Evolutionary conservation across 345 rosid species (phyloP).

Genomic region (Lepidium sativum): DNA sequence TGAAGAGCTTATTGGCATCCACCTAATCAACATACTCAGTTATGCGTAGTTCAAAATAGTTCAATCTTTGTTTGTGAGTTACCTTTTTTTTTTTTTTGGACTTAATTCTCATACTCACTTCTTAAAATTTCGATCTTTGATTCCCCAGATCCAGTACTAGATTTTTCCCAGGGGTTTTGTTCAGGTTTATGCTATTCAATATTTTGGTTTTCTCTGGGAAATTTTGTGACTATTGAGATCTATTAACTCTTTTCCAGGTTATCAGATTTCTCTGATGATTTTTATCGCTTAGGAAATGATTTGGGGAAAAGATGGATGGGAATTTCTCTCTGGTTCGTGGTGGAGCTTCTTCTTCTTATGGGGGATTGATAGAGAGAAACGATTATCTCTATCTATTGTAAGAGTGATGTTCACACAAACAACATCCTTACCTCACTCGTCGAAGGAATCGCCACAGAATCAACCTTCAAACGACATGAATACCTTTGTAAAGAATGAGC

Average conservation of each 20-base stretch:
- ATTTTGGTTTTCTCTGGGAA: not conserved
- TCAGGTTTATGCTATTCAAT: not conserved
- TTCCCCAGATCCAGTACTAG: not conserved
- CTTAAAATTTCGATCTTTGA: not conserved
- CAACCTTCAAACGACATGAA: no score
- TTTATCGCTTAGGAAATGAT: not conserved
- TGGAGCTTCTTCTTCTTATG: conserved; percentile 51
- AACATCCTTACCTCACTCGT: no score
- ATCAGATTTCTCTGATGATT: not conserved
- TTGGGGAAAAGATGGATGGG: conserved; percentile 46
- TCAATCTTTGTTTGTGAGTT: conserved; percentile 11
- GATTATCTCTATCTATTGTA: no score
- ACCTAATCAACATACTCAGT: not conserved
- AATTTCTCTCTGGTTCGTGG: conserved; percentile 56
- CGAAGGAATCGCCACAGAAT: no score
- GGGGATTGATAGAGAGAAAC: no score
- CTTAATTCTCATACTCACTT: not conserved
- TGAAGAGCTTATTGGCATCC: conserved; percentile 6
- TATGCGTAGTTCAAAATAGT: no score
- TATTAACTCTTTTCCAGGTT: not conserved
- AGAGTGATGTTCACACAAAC: no score
- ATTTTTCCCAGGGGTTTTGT: not conserved
- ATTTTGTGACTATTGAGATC: not conserved
- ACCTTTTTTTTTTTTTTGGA: not conserved
- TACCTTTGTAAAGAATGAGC: no score